These are phyloP conservation scores for Russula earlei DNA, from an alignment of 768 basidiomycete genomes.

Conservation along the genomic window DNA sequence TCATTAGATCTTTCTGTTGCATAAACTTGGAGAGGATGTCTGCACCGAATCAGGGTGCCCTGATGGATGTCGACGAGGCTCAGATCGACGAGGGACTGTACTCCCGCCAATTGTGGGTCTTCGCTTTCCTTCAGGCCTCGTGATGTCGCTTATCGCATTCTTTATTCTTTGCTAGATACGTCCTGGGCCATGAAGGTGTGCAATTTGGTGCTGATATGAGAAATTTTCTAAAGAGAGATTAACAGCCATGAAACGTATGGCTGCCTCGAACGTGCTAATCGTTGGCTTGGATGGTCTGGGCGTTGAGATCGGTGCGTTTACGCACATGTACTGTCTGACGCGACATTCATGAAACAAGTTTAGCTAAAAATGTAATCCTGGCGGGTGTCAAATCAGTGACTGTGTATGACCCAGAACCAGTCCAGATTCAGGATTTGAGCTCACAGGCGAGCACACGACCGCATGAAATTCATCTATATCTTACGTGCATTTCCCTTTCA, in stretches of 20 bases:
- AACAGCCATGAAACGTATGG: conserved; percentile 99
- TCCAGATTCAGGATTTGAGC: conserved; percentile 82
- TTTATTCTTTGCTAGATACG: conserved; percentile 50
- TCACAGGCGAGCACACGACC: conserved; percentile 55
- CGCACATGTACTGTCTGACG: neutral
- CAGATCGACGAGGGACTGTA: conserved; percentile 91
- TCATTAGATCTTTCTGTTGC: neutral
- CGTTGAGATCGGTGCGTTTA: conserved; percentile 75
- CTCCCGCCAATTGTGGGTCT: conserved; percentile 80
- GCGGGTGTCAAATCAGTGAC: conserved; percentile 98
- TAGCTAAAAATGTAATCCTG: conserved; percentile 90
- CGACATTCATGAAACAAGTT: conserved; percentile 1
- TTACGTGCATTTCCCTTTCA: conserved; percentile 26
- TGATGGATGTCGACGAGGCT: conserved; percentile 81
- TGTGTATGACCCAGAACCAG: conserved; percentile 86
- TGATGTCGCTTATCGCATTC: conserved; percentile 17
- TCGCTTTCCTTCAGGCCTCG: conserved; percentile 2
- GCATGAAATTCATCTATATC: neutral
- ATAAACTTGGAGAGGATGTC: conserved; percentile 29
- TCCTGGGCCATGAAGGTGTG: conserved; percentile 91
- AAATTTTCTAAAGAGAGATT: neutral
- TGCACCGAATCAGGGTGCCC: conserved; percentile 30
- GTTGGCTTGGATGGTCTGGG: conserved; percentile 89
- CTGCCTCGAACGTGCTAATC: conserved; percentile 87
- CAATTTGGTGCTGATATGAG: neutral